Evolutionary conservation across 768 basidiomycete genomes (phyloP).

Genomic region (Neoboletus magnificus): DNA sequence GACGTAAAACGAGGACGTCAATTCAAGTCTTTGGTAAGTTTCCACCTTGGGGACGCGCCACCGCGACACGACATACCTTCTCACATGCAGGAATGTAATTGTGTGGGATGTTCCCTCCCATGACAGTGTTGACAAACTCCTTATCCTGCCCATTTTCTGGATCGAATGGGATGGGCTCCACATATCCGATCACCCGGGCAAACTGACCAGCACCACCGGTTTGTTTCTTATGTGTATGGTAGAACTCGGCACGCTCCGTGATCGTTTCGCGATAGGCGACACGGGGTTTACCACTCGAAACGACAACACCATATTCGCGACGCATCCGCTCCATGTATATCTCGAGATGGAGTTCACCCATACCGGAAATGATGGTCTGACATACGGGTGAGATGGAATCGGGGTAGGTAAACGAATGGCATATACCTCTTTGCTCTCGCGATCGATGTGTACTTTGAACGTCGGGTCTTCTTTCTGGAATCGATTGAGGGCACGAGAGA

Average conservation of each 20-base stretch:
- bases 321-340: slow-evolving; percentile 99
- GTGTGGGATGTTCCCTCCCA: slow-evolving; percentile 89
- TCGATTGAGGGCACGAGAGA: slow-evolving; percentile 92
- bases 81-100: slow-evolving; percentile 94
- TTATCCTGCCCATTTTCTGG: slow-evolving; percentile 77
- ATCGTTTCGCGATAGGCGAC: slow-evolving; percentile 97
- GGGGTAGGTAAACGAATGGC: neutral
- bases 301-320: slow-evolving; percentile 93
- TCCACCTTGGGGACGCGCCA: neutral
- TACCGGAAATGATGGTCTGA: slow-evolving; percentile 97
- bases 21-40: neutral
- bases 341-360: slow-evolving; percentile 98
- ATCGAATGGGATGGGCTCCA: slow-evolving; percentile 83
- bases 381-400: neutral
- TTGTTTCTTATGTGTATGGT: slow-evolving; percentile 97
- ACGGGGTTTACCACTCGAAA: slow-evolving; percentile 90
- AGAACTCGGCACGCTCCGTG: slow-evolving; percentile 75
- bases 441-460: slow-evolving; percentile 94
- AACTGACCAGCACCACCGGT: slow-evolving; percentile 97
- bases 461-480: slow-evolving; percentile 99
- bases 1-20: neutral
- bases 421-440: slow-evolving; percentile 86
- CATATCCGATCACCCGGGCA: slow-evolving; percentile 84
- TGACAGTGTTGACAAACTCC: slow-evolving; percentile 82
- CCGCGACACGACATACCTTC: slow-evolving; percentile 52